Evolutionary conservation across 2,329 filamentous ascomycete species (phyloP), one percentile per base, ranked within the genome.

Genomic region (Aspergillus sp.): DNA sequence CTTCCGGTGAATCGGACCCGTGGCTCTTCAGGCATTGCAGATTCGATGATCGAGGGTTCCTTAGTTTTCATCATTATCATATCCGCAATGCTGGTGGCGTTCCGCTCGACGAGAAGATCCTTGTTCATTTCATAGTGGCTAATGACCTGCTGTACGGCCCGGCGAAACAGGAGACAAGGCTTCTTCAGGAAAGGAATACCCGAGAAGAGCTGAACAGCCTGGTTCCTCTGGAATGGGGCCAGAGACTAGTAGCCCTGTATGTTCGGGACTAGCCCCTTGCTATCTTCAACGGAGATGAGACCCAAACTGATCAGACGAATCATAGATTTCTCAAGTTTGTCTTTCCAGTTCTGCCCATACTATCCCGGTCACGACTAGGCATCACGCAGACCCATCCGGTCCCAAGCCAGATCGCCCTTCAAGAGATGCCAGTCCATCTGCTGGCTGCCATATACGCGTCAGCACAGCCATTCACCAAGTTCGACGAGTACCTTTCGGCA

Each of bases 1-100:
- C 58, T 1, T 69, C 67, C 2, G 62, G 63, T 3, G 65, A 68
- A 32, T 66, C 63, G 5, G 67, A 70, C 47, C 68, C 67, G 7
- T 70, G 67, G 66, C 55, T 71, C 16, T 56, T 70, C 13, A 53
- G 64, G 19, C 68, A 71, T 47, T 66, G 65, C 44, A 57, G 56
- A 14, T 69, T 64, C 41, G 64, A 69, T 47, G 62, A 67, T 13
- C 53, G 62, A 40, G 67, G 64, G 0, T 52, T 69, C 21, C 56
- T 57, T 1, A 52, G 52, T 3, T 61, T 67, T n/a, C 60, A 67
- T 48, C 61, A 61, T 31, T 52, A 65, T 31, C 64, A 67, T 54
- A 59, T 69, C 36, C 65, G 67, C 7, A 63, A 66, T 52, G 65
- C 60, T 1, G 67, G 66, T 3, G 66, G 64, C 5, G 61, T 68